Evolutionary conservation across 768 basidiomycete species (phyloP).

Genomic region (Piloderma croceum): DNA sequence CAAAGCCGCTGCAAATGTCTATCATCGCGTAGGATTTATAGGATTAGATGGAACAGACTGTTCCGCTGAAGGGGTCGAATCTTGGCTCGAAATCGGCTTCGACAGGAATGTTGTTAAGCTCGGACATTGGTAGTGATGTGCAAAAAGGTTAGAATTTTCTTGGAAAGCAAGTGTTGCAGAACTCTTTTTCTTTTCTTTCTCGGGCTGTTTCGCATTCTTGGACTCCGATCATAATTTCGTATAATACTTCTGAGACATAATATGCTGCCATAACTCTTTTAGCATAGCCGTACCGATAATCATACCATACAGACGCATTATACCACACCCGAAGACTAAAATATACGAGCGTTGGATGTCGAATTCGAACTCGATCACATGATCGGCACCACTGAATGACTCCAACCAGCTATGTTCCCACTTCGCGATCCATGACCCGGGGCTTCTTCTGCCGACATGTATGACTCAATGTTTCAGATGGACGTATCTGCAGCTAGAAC

Average conservation of each 20-base stretch:
- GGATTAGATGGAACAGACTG: conserved; percentile 24
- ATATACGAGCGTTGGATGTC: too few relatives aligned
- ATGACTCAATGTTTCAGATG: conserved; percentile 42
- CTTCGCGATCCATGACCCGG: conserved; percentile 42
- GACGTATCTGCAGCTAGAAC: conserved; percentile 32
- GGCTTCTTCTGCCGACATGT: conserved; percentile 42
- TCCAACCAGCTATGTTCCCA: conserved; percentile 14
- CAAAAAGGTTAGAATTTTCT: conserved; percentile 1
- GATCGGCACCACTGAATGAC: too few relatives aligned
- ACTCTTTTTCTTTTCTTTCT: too few relatives aligned
- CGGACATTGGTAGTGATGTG: conserved; percentile 43
- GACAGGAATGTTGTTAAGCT: conserved; percentile 27
- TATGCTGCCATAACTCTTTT: too few relatives aligned
- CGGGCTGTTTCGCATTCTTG: too few relatives aligned
- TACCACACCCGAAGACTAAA: too few relatives aligned
- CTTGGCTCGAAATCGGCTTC: conserved; percentile 54
- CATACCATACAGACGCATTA: too few relatives aligned
- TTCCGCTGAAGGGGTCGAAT: conserved; percentile 30
- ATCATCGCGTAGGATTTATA: conserved; percentile 45
- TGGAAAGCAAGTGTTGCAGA: too few relatives aligned
- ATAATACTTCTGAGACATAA: too few relatives aligned
- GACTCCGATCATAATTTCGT: too few relatives aligned
- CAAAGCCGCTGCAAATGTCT: conserved; percentile 36
- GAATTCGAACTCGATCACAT: too few relatives aligned
- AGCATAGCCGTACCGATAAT: too few relatives aligned